phyloP scores from a whole-genome alignment of 2,329 filamentous ascomycete species.

The Cordyceps pruinosa region DNA sequence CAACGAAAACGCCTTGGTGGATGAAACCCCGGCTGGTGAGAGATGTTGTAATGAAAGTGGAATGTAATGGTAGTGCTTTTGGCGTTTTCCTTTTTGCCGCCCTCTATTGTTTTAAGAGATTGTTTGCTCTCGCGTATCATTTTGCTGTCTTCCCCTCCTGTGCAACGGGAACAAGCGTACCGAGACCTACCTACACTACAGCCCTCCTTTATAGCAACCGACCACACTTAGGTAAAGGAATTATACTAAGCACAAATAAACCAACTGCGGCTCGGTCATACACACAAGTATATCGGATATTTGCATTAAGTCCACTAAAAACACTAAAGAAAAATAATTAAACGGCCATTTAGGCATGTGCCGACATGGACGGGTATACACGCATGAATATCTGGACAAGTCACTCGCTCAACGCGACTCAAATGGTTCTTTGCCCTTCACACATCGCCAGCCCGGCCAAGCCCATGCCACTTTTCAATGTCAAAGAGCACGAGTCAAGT shows the following conservation, averaged over 20 bases:
- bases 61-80: neutral
- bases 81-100: slow-evolving; percentile 2
- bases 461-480: slow-evolving; percentile 4
- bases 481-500: neutral
- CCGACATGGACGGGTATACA: slow-evolving; percentile 4
- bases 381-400: neutral
- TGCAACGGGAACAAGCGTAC: too few relatives aligned
- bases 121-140: too few relatives aligned
- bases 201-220: neutral
- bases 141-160: too few relatives aligned
- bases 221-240: neutral
- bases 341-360: slow-evolving; percentile 20
- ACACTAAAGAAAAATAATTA: slow-evolving; percentile 39
- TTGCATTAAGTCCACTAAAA: slow-evolving; percentile 58
- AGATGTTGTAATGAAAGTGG: neutral
- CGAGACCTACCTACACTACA: too few relatives aligned
- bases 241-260: neutral
- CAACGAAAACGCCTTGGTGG: neutral
- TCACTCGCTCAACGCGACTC: slow-evolving; percentile 4
- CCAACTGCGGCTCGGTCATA: neutral
- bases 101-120: neutral
- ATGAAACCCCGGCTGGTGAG: neutral
- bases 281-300: slow-evolving; percentile 43
- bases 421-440: neutral
- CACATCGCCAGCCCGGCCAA: slow-evolving; percentile 5